Evolutionary conservation across 1,284 basidiomycete species (phyloP), one percentile per base, ranked within the genome.

Genomic region (Cryptococcus floricola): DNA sequence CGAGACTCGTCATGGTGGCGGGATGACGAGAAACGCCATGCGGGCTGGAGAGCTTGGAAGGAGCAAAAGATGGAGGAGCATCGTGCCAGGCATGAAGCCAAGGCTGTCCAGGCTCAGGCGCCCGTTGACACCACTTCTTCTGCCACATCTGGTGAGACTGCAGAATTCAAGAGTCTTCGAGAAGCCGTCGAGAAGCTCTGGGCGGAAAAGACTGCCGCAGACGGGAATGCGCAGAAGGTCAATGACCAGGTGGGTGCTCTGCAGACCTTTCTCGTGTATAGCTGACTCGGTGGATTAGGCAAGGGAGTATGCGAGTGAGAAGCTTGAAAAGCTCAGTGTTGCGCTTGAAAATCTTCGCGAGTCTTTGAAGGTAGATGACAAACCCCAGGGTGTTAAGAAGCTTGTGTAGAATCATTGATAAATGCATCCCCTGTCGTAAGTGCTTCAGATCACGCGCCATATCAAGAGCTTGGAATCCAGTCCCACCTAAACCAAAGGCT

Each of bases 231-330:
- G n/a, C 65, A 68, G 38, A 53, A 52, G 14, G 61, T 56, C 10
- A 64, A 63, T 39, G 66, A 62, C 13, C 57, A 58, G 53, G 63
- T 66, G 42, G 45, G 63, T 58, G 14, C 41, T 34, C 31, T 10
- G 6, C 8, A 34, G 14, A 13, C 10, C 10, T 43, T 13, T 42
- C 14, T 31, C 16, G 9, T 4, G n/a, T 14, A 25, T 27, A 37
- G 41, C 42, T 50, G 45, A 50, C 41, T 18, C 16, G 12, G 38
- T 16, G 8, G 10, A 12, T 5, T 42, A 65, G 63, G 62, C 62
- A 9, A 58, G 54, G 51, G 63, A 69, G 38, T 66, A 58, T 38
- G 66, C 66, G 3, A 41, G 53, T 42, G 61, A 69, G 50, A 69
- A 64, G 53, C 47, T 69, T 5, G 67, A 69, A 18, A 66, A 56